These are phyloP conservation scores for Amborella trichopoda DNA, from an alignment of 164 flowering plant species.

Conservation along the genomic window DNA sequence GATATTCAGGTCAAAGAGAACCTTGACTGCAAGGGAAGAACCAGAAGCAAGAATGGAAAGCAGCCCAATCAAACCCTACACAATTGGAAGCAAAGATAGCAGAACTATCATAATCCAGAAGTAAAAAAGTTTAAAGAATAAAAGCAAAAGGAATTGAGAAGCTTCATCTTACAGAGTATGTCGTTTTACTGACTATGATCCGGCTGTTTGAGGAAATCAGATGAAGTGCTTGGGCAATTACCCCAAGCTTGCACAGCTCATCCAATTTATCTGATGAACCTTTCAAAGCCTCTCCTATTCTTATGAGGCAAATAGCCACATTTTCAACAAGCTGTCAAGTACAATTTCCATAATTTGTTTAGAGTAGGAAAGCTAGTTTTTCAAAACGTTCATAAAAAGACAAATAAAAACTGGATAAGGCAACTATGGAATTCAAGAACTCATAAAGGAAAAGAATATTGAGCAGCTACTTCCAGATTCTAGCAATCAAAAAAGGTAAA, in stretches of 20 bases:
- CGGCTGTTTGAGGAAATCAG: slow-evolving; percentile 46
- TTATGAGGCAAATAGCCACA: slow-evolving; percentile 58
- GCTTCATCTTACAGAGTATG: slow-evolving; percentile 36
- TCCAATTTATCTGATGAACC: slow-evolving; percentile 47
- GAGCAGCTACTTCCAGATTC: not conserved
- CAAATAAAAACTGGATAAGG: not conserved
- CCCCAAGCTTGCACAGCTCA: slow-evolving; percentile 59
- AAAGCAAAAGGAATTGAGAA: not conserved
- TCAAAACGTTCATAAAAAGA: not conserved
- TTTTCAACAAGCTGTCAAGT: slow-evolving; percentile 61
- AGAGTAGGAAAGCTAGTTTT: not conserved
- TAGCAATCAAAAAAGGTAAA: not conserved
- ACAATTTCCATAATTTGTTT: not conserved
- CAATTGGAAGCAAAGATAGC: slow-evolving; percentile 2
- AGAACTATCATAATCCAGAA: not conserved
- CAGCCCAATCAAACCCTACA: slow-evolving; percentile 70
- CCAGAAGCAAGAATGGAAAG: slow-evolving; percentile 68
- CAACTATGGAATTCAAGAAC: not conserved
- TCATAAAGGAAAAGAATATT: not conserved
- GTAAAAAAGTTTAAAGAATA: not conserved
- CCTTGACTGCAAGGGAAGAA: slow-evolving; percentile 48
- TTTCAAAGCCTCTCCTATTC: slow-evolving; percentile 37
- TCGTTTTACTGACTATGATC: slow-evolving; percentile 34
- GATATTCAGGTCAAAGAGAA: slow-evolving; percentile 67
- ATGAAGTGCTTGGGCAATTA: slow-evolving; percentile 42